Evolutionary conservation across 768 basidiomycete species (phyloP).

Genomic region (Mycena metata): DNA sequence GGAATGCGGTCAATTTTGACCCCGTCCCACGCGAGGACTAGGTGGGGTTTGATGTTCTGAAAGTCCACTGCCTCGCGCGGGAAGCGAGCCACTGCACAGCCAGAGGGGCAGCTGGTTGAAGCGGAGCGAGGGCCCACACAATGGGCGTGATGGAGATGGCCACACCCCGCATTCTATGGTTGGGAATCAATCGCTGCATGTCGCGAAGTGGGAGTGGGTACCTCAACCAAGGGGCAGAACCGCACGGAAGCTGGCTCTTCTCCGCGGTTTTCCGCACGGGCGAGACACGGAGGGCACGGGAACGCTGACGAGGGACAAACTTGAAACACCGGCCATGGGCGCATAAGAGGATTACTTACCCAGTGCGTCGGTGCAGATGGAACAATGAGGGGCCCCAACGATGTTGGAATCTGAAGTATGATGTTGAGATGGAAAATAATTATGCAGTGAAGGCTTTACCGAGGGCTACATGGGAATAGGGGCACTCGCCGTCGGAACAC

Average conservation of each 20-base stretch:
- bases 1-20: conserved; percentile 44
- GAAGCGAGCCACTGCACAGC: conserved; percentile 37
- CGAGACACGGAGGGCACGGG: conserved; percentile 44
- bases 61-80: conserved; percentile 41
- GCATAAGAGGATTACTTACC: conserved; percentile 27
- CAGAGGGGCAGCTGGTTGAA: conserved; percentile 42
- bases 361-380: conserved; percentile 43
- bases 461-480: conserved; percentile 43
- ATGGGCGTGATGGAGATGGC: conserved; percentile 47
- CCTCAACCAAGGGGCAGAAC: conserved; percentile 44
- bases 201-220: conserved; percentile 7
- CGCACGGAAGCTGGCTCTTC: conserved; percentile 33
- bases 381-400: conserved; percentile 41
- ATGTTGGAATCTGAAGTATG: conserved; percentile 7
- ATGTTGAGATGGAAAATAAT: background rate
- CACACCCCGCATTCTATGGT: conserved; percentile 45
- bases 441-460: conserved; percentile 15
- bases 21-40: conserved; percentile 45
- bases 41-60: conserved; percentile 26
- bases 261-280: conserved; percentile 14
- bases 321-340: too few species aligned
- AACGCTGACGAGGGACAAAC: conserved; percentile 34
- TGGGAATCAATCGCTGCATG: background rate
- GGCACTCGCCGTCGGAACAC: conserved; percentile 40
- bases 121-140: conserved; percentile 38